Evolutionary conservation across 352 stramenopile genomes (phyloP).

Genomic region (Phytophthora pistaciae): DNA sequence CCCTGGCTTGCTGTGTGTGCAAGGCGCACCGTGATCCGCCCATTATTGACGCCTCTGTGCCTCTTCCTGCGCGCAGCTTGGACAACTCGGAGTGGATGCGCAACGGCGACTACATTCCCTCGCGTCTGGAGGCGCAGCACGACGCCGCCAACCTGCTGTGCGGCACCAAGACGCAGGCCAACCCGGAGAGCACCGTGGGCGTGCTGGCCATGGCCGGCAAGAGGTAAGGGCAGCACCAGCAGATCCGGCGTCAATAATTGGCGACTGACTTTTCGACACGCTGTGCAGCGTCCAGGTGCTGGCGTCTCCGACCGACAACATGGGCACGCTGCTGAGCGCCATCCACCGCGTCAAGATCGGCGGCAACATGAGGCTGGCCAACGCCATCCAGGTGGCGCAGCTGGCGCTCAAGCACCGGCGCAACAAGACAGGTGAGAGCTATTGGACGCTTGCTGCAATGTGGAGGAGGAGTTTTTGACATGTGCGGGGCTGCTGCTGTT

Average conservation of each 20-base stretch:
- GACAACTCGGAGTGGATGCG: conserved; percentile 99
- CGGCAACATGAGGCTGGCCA: conserved; percentile 94
- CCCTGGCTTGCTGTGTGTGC: background rate
- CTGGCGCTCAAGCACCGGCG: conserved; percentile 98
- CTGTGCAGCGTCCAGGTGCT: conserved; percentile 91
- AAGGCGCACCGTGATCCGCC: background rate
- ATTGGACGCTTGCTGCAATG: too few species aligned
- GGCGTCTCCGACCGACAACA: conserved; percentile 97
- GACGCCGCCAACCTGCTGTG: conserved; percentile 98
- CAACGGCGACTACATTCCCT: conserved; percentile 99
- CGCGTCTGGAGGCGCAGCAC: conserved; percentile 97
- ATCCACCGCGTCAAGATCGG: conserved; percentile 93
- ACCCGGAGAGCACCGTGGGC: conserved; percentile 98
- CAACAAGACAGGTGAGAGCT: conserved; percentile 96
- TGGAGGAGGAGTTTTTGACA: background rate
- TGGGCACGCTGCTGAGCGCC: conserved; percentile 96
- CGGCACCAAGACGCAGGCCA: conserved; percentile 97
- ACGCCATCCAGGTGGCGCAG: conserved; percentile 96
- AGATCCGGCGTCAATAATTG: background rate
- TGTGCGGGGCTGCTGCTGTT: background rate
- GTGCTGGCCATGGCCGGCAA: conserved; percentile 96
- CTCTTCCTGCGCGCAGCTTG: conserved; percentile 58
- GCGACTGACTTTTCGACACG: background rate
- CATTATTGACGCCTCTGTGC: conserved; percentile 15
- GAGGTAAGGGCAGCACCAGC: conserved; percentile 44